Evolutionary conservation across 495 filamentous ascomycete genomes (phyloP).

Genomic region (Xylaria acuta): DNA sequence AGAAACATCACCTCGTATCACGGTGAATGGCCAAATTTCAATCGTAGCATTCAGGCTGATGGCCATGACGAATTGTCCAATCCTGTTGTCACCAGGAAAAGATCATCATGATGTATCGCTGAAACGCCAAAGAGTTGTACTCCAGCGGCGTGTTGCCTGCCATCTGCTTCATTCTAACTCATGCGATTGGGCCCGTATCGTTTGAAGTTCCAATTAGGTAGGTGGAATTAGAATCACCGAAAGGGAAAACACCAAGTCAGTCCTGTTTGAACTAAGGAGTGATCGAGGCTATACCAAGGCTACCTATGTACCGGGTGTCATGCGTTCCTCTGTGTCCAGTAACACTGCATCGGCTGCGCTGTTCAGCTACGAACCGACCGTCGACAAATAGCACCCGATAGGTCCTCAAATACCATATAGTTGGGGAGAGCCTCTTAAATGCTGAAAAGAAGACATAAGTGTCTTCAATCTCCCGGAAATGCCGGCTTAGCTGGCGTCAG

Average conservation of each 20-base stretch:
- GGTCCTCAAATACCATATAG: background rate
- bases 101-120: background rate
- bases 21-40: conserved; percentile 4
- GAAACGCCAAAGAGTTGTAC: conserved; percentile 16
- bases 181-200: background rate
- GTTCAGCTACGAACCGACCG: background rate
- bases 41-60: background rate
- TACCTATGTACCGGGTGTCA: background rate
- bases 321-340: background rate
- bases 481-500: background rate
- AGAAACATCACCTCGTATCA: background rate
- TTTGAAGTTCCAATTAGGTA: conserved; percentile 20
- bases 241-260: background rate
- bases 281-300: conserved; percentile 4
- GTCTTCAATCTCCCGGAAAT: background rate
- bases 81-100: background rate
- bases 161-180: background rate
- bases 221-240: background rate
- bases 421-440: background rate
- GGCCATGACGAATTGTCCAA: background rate
- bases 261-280: background rate
- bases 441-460: background rate
- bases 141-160: background rate
- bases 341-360: conserved; percentile 11
- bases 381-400: background rate